Evolutionary conservation across 202 grass and related monocot species (phyloP).

Genomic region (Zizania palustris): DNA sequence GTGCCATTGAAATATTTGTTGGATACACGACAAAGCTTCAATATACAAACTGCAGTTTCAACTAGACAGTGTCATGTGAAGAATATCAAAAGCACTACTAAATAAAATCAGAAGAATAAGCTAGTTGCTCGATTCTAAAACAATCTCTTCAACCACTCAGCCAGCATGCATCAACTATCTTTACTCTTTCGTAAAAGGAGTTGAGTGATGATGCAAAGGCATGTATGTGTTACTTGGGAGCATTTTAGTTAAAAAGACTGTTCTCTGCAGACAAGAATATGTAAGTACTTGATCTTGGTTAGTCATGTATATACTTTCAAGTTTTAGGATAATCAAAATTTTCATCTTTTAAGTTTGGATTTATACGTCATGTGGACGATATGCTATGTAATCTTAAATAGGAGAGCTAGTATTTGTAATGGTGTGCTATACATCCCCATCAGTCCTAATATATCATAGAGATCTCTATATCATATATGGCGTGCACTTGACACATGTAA

Average conservation of each 20-base stretch:
- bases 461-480: no score
- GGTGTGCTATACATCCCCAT: no score
- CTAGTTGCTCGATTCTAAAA: neutral
- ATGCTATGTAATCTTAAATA: neutral
- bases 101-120: neutral
- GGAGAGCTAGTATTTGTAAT: neutral
- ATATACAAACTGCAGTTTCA: conserved; percentile 17
- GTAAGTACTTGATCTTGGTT: neutral
- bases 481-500: neutral
- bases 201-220: no score
- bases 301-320: neutral
- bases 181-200: neutral
- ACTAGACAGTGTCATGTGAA: neutral
- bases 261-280: neutral
- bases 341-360: neutral
- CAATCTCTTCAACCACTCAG: neutral
- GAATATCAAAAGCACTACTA: neutral
- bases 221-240: neutral
- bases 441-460: no score
- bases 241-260: neutral
- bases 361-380: neutral
- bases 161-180: neutral
- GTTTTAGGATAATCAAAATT: neutral
- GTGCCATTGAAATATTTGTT: conserved; percentile 41
- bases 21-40: neutral